These are phyloP conservation scores for Collariella sp. DNA, from an alignment of 495 filamentous ascomycete species.

Conservation along the genomic window DNA sequence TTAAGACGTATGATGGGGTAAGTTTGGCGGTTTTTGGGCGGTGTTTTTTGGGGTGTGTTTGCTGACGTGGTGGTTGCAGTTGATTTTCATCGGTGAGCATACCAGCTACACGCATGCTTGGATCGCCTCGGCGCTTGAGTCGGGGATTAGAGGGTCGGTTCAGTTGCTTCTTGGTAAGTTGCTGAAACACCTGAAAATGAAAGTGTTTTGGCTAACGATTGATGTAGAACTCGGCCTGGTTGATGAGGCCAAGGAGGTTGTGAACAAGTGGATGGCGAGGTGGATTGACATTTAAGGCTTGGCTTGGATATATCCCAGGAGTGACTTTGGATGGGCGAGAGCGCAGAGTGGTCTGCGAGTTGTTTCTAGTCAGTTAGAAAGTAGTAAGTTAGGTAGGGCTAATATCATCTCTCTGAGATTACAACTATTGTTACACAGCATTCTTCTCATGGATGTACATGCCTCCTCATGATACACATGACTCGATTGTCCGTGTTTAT, in stretches of 20 bases:
- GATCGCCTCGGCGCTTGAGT: slow-evolving; percentile 61
- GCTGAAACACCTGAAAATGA: background rate
- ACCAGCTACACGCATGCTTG: slow-evolving; percentile 68
- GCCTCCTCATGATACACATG: no score
- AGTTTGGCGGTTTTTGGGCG: slow-evolving; percentile 1
- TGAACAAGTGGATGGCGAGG: slow-evolving; percentile 60
- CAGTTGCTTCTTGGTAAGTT: slow-evolving; percentile 47
- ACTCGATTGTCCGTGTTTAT: no score
- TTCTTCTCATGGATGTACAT: no score
- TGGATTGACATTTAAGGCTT: slow-evolving; percentile 36
- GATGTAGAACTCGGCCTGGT: slow-evolving; percentile 50
- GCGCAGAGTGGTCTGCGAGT: no score
- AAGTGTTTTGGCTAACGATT: background rate
- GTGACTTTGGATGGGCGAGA: no score
- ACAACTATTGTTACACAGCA: no score
- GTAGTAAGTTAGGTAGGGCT: no score
- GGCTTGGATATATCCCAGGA: background rate
- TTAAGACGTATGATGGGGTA: slow-evolving; percentile 54
- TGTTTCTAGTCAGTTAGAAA: no score
- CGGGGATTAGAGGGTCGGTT: slow-evolving; percentile 54
- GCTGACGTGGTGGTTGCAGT: slow-evolving; percentile 22
- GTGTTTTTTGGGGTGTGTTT: background rate
- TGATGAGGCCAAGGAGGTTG: slow-evolving; percentile 58
- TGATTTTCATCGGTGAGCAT: slow-evolving; percentile 63
- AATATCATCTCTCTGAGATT: no score